Percentiles rank a stretch among this genome's conserved stretches.
Conservation (phyloP, 1,139 yeast genomes). For the Saccharomyces uvarum region DNA sequence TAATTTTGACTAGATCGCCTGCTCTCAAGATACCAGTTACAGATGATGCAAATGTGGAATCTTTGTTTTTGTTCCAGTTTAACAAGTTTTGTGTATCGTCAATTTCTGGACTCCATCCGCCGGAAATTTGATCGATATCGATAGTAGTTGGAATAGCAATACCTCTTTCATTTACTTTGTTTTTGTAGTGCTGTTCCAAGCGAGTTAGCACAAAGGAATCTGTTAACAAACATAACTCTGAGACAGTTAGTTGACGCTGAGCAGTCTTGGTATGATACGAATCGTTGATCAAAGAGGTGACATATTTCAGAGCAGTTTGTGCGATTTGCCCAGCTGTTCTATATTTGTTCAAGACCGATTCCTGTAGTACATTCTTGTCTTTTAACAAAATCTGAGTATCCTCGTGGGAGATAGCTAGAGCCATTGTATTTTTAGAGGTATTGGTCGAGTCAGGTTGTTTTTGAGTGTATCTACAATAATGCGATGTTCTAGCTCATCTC, state of each 20-base stretch:
- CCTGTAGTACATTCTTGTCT: slow-evolving; percentile 62
- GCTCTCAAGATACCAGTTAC: slow-evolving; percentile 46
- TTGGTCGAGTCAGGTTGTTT: slow-evolving; percentile 11
- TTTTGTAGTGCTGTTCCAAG: slow-evolving; percentile 47
- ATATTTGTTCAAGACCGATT: slow-evolving; percentile 65
- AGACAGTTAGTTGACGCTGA: slow-evolving; percentile 44
- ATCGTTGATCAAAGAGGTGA: slow-evolving; percentile 59
- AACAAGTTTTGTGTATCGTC: slow-evolving; percentile 44
- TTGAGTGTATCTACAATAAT: slow-evolving; percentile 3
- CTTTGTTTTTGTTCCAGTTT: slow-evolving; percentile 24
- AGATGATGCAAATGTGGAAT: slow-evolving; percentile 16
- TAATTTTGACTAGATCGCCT: slow-evolving; percentile 80
- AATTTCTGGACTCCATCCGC: slow-evolving; percentile 81
- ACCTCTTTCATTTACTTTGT: slow-evolving; percentile 67
- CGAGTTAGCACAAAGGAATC: slow-evolving; percentile 63
- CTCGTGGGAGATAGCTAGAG: slow-evolving; percentile 58
- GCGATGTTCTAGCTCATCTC: background rate
- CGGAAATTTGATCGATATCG: slow-evolving; percentile 70
- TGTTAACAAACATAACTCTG: slow-evolving; percentile 74
- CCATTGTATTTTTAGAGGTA: slow-evolving; percentile 36
- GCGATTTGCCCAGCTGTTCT: slow-evolving; percentile 84
- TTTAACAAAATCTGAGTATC: slow-evolving; percentile 69
- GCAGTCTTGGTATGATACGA: slow-evolving; percentile 48
- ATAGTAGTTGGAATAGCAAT: slow-evolving; percentile 86
- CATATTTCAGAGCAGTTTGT: slow-evolving; percentile 73